These are phyloP conservation scores for Begonia masoniana DNA, from an alignment of 306 rosid species.

Conservation along the genomic window DNA sequence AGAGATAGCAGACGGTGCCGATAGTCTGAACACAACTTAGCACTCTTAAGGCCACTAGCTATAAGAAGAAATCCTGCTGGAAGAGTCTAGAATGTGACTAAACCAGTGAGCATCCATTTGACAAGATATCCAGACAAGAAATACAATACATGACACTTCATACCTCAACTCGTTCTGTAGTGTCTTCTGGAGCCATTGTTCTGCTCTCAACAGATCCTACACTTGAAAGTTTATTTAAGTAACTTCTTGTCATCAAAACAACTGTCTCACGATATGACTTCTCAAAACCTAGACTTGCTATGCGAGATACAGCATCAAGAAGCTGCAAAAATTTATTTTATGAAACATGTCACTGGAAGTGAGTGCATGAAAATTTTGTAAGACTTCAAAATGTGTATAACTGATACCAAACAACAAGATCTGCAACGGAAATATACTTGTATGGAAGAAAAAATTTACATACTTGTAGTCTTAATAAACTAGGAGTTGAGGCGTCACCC, in stretches of 20 bases:
- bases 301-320: slow-evolving; percentile 87
- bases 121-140: slow-evolving; percentile 24
- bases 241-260: slow-evolving; percentile 95
- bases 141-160: slow-evolving; percentile 17
- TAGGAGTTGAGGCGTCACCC: slow-evolving; percentile 95
- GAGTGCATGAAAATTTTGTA: no score
- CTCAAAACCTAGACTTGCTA: slow-evolving; percentile 98
- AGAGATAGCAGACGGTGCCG: slow-evolving; percentile 86
- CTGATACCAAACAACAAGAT: not conserved
- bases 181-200: slow-evolving; percentile 84
- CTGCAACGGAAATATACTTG: slow-evolving; percentile 18
- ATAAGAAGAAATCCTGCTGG: slow-evolving; percentile 91
- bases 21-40: slow-evolving; percentile 68
- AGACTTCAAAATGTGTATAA: no score
- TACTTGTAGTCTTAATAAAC: slow-evolving; percentile 90
- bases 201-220: slow-evolving; percentile 87
- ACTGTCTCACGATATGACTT: slow-evolving; percentile 97
- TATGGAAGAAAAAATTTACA: slow-evolving; percentile 30
- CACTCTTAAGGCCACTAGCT: slow-evolving; percentile 64
- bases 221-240: slow-evolving; percentile 72
- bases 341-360: slow-evolving; percentile 3
- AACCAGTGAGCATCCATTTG: slow-evolving; percentile 75
- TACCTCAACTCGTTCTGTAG: slow-evolving; percentile 93
- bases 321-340: slow-evolving; percentile 41
- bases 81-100: slow-evolving; percentile 90